Conservation (phyloP, 2,329 filamentous ascomycete species). For the Penicillium freii region DNA sequence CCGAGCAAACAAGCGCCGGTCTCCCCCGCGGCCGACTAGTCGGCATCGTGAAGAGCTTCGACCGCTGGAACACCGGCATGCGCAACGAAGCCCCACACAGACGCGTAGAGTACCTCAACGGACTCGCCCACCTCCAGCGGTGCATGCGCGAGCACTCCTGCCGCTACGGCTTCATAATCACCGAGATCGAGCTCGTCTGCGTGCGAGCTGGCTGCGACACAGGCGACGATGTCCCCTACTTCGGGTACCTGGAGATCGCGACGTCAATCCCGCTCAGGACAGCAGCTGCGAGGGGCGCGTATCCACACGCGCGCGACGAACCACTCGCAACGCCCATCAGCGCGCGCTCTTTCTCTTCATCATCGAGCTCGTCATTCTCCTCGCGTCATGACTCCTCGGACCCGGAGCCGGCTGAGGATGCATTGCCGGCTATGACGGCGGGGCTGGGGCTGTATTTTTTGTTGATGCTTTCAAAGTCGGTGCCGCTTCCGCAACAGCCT, state of each 20-base stretch:
- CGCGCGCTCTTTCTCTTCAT: conserved; percentile 30
- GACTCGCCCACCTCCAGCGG: conserved; percentile 80
- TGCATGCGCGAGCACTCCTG: conserved; percentile 92
- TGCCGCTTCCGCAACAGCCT: conserved; percentile 56
- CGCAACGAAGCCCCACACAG: conserved; percentile 79
- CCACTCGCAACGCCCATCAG: conserved; percentile 34
- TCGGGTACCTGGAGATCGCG: conserved; percentile 80
- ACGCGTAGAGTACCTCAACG: conserved; percentile 83
- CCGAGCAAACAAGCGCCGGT: conserved; percentile 48
- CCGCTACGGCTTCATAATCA: conserved; percentile 94
- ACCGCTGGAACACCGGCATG: conserved; percentile 95
- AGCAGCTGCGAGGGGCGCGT: conserved; percentile 29
- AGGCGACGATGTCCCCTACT: conserved; percentile 66
- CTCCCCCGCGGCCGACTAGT: conserved; percentile 64
- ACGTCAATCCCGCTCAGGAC: conserved; percentile 56
- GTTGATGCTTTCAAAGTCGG: conserved; percentile 63
- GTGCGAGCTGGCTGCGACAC: conserved; percentile 72
- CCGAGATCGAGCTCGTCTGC: conserved; percentile 89
- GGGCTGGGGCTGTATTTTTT: conserved; percentile 62
- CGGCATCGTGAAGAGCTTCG: conserved; percentile 85
- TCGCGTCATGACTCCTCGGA: conserved; percentile 21
- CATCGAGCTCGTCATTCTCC: conserved; percentile 11
- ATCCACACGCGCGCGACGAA: conserved; percentile 14
- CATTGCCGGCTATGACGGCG: conserved; percentile 50
- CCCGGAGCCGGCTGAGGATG: conserved; percentile 9